Base-by-base conservation (phyloP, 306 rosid genomes). In the Dalbergia cultrata region DNA sequence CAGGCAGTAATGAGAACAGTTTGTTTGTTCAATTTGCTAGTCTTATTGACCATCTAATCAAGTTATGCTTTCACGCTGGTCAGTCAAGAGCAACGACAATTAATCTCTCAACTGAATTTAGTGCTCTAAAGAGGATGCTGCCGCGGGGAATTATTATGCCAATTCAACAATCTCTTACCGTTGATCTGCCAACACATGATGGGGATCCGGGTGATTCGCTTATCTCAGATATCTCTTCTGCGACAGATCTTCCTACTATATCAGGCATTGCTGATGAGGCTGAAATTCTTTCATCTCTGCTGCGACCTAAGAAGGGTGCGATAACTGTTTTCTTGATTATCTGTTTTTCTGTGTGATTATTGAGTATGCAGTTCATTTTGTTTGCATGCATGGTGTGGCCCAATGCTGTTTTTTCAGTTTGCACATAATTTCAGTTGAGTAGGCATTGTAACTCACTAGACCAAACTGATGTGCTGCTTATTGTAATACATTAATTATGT, bases 121-220 rank as follows among this genome's bases (percentile, higher is more conserved):
- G 99, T 83, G 89, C 97, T 80, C 83, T 93, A 67, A 93, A 93
- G 88, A 90, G 99, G 89, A 90, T 95, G 99, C 93, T 95, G 98
- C 99, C 99, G 18, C 83, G 93, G 87, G 97, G 94, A 82, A 95
- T 95, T 82, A 91, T 91, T 78, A 90, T 95, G 98, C 99, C 99
- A 9, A 85, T 82, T 88, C 97, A 93, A 79, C 94, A 95, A 81
- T 93, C 98, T 85, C 89, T 93, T 61, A 88, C 92, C 16, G 97
- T 95, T 79, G 93, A 87, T 85, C 92, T 93, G 53, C 99, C 99
- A 6, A 82, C 91, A 43, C 88, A 62, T 80, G 97, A 95, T 80
- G 89, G 87, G 77, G 88, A 87, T 77, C 87, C 82, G 72, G 80
- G 87, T 45, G 92, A 86, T 78, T 88, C 97, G 35, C 88, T 59